Conservation (phyloP, 2,329 filamentous ascomycete species). For the Cercospora sojina region DNA sequence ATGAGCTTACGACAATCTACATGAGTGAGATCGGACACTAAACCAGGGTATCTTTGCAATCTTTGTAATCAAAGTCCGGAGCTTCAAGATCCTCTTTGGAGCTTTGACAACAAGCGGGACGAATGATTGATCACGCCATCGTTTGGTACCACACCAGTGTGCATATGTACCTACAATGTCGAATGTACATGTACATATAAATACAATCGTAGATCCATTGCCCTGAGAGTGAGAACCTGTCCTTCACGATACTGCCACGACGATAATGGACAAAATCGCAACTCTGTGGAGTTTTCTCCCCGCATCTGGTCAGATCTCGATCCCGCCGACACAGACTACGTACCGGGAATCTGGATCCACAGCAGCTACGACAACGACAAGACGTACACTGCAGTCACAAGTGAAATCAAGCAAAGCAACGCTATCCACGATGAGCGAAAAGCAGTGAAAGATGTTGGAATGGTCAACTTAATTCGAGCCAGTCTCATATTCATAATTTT, state of each 20-base stretch:
- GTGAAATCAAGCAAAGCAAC: background rate
- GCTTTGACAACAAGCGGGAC: background rate
- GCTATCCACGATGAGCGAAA: background rate
- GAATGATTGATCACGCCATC: slow-evolving; percentile 3
- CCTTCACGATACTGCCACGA: no score
- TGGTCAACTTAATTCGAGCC: no score
- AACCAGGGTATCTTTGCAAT: background rate
- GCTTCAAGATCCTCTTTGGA: background rate
- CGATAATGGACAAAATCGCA: slow-evolving; percentile 9
- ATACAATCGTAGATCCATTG: no score
- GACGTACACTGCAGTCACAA: background rate
- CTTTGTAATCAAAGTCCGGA: background rate
- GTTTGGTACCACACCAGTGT: background rate
- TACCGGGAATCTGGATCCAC: background rate
- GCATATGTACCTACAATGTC: background rate
- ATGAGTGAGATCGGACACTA: background rate
- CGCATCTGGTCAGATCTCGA: slow-evolving; percentile 4
- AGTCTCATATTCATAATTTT: background rate
- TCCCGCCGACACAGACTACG: background rate
- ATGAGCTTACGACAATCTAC: background rate
- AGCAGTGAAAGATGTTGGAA: background rate
- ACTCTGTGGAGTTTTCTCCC: slow-evolving; percentile 10
- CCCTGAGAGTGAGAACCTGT: no score
- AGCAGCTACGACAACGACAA: background rate
- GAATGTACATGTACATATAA: background rate